These are phyloP conservation scores for Phytophthora pisi DNA, from an alignment of 352 stramenopile genomes.

Conservation along the genomic window DNA sequence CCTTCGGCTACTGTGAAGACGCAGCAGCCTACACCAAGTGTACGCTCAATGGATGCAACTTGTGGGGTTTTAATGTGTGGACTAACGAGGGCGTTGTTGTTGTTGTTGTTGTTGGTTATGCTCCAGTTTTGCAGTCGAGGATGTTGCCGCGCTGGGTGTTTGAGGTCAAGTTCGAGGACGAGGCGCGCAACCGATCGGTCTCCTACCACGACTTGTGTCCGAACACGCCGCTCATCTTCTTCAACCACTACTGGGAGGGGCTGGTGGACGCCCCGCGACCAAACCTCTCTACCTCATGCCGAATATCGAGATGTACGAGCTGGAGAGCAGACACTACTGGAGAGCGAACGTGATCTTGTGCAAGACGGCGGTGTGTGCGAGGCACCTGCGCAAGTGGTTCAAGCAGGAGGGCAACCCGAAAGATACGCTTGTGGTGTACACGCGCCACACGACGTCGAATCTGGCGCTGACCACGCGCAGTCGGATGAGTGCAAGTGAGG, in stretches of 20 bases:
- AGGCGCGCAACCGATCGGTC: slow-evolving; percentile 22
- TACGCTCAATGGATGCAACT: slow-evolving; percentile 24
- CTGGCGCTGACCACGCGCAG: slow-evolving; percentile 33
- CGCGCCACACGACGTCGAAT: slow-evolving; percentile 63
- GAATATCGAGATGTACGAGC: slow-evolving; percentile 71
- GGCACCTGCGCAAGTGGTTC: slow-evolving; percentile 57
- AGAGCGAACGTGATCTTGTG: slow-evolving; percentile 52
- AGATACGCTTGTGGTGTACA: slow-evolving; percentile 59
- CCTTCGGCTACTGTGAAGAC: slow-evolving; percentile 79
- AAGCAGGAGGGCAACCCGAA: slow-evolving; percentile 60
- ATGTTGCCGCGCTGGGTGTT: slow-evolving; percentile 55
- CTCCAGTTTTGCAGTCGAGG: slow-evolving; percentile 45
- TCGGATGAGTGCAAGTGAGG: slow-evolving; percentile 21
- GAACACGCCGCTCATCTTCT: slow-evolving; percentile 52
- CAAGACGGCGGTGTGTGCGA: slow-evolving; percentile 48
- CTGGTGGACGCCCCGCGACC: slow-evolving; percentile 21
- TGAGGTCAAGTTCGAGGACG: slow-evolving; percentile 34
- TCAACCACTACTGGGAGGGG: slow-evolving; percentile 67
- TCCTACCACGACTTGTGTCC: slow-evolving; percentile 65
- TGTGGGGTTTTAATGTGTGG: no score
- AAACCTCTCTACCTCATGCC: slow-evolving; percentile 63
- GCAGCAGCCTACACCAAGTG: slow-evolving; percentile 66
- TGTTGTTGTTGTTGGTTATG: slow-evolving; percentile 1
- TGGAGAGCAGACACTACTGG: slow-evolving; percentile 50
- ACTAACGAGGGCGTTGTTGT: neutral